phyloP scores from a whole-genome alignment of 805 yeast species.

The Candida khao-thaluensis region DNA sequence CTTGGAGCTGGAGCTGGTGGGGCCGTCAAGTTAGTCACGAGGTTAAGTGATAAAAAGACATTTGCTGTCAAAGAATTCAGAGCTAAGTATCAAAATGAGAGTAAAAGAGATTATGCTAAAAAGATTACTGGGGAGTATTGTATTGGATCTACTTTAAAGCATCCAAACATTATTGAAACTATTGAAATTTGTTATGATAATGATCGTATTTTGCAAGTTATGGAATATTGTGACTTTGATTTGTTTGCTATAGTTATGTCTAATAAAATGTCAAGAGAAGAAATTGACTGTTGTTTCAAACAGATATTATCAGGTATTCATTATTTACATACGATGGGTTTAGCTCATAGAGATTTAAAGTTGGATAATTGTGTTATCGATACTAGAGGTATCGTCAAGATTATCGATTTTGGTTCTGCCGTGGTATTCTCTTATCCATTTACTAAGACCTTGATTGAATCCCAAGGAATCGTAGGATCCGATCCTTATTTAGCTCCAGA shows the following conservation, averaged over 20 bases:
- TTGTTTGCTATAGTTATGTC: slow-evolving; percentile 87
- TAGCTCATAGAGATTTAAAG: slow-evolving; percentile 81
- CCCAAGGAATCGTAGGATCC: slow-evolving; percentile 80
- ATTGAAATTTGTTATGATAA: slow-evolving; percentile 71
- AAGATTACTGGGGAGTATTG: slow-evolving; percentile 89
- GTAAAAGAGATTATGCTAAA: slow-evolving; percentile 74
- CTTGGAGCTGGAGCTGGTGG: slow-evolving; percentile 90
- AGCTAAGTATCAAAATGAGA: slow-evolving; percentile 66
- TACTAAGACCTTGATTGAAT: slow-evolving; percentile 54
- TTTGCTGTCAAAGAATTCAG: slow-evolving; percentile 86
- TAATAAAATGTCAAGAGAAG: slow-evolving; percentile 76
- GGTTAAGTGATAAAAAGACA: slow-evolving; percentile 66
- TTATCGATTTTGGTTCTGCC: slow-evolving; percentile 83
- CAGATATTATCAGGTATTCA: slow-evolving; percentile 72
- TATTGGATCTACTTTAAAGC: slow-evolving; percentile 78
- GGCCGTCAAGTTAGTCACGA: slow-evolving; percentile 66
- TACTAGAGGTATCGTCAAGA: slow-evolving; percentile 66
- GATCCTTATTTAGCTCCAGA: slow-evolving; percentile 89
- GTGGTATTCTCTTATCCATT: slow-evolving; percentile 79
- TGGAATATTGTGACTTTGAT: slow-evolving; percentile 91
- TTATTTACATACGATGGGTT: slow-evolving; percentile 73
- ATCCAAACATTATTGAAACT: slow-evolving; percentile 78
- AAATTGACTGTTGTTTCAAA: slow-evolving; percentile 77
- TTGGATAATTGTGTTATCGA: slow-evolving; percentile 82
- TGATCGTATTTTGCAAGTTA: slow-evolving; percentile 77